Percentiles rank a stretch among this genome's conserved stretches.
Conservation (phyloP, 768 basidiomycete genomes). For the Ramaria rubella region DNA sequence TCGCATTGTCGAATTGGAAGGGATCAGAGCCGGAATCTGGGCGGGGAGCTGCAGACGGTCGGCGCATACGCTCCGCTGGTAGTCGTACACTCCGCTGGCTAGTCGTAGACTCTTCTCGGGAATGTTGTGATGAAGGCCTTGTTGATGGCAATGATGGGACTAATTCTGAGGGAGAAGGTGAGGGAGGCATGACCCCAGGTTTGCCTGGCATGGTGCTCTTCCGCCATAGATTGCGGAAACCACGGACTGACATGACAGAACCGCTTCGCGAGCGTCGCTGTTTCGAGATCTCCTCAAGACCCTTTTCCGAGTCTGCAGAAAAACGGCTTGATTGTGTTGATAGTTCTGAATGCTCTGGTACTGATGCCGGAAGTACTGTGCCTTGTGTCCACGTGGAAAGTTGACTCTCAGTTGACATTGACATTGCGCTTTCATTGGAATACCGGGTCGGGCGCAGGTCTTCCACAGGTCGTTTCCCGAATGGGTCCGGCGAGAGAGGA, state of each 20-base stretch:
- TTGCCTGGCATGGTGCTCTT: slow-evolving; percentile 4
- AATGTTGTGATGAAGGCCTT: slow-evolving; percentile 12
- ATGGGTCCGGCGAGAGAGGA: slow-evolving; percentile 80
- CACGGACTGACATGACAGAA: slow-evolving; percentile 55
- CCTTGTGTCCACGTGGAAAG: slow-evolving; percentile 28
- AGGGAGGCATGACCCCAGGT: neutral
- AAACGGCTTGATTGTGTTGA: slow-evolving; percentile 53
- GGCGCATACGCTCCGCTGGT: slow-evolving; percentile 24
- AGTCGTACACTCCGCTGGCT: slow-evolving; percentile 22
- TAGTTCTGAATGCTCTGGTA: slow-evolving; percentile 25
- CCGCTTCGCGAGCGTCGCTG: slow-evolving; percentile 30
- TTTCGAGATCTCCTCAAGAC: slow-evolving; percentile 29
- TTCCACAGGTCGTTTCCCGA: slow-evolving; percentile 32
- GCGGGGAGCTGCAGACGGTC: slow-evolving; percentile 24
- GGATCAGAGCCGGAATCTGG: slow-evolving; percentile 34
- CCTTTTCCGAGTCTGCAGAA: slow-evolving; percentile 58
- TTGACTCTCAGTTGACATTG: neutral
- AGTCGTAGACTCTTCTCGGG: slow-evolving; percentile 1
- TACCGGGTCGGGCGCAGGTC: slow-evolving; percentile 42
- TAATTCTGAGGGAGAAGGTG: neutral
- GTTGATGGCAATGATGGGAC: slow-evolving; percentile 6
- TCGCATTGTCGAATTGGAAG: slow-evolving; percentile 48
- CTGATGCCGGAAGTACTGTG: slow-evolving; percentile 23
- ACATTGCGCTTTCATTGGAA: neutral
- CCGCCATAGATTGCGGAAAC: slow-evolving; percentile 10